phyloP scores from a whole-genome alignment of 345 rosid species.

The Sonneratia alba region DNA sequence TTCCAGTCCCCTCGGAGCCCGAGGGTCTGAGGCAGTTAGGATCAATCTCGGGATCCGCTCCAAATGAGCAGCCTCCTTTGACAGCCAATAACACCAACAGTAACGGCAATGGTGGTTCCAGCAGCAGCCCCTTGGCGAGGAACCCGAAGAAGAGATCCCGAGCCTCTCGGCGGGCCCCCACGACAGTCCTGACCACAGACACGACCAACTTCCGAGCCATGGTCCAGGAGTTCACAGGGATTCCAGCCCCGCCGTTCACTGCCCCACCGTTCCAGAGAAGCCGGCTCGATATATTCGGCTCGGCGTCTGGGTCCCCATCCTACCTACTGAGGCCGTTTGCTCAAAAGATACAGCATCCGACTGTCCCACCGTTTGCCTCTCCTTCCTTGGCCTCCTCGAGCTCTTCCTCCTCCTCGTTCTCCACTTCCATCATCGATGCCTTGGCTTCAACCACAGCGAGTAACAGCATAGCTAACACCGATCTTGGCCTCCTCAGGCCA shows the following conservation, averaged over 20 bases:
- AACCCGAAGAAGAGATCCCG: slow-evolving; percentile 84
- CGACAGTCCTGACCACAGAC: slow-evolving; percentile 83
- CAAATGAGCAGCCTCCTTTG: background rate
- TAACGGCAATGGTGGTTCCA: slow-evolving; percentile 12
- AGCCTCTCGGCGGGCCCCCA: slow-evolving; percentile 90
- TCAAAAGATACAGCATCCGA: slow-evolving; percentile 11
- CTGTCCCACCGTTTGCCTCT: slow-evolving; percentile 18
- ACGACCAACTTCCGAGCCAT: slow-evolving; percentile 88
- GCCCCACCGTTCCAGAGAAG: slow-evolving; percentile 46
- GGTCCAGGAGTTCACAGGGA: slow-evolving; percentile 98
- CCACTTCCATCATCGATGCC: slow-evolving; percentile 27
- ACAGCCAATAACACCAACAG: slow-evolving; percentile 11
- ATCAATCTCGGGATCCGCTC: slow-evolving; percentile 6
- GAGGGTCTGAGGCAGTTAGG: slow-evolving; percentile 7
- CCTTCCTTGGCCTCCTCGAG: slow-evolving; percentile 23
- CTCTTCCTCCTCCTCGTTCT: slow-evolving; percentile 5
- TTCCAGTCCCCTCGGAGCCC: background rate
- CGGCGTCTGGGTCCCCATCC: slow-evolving; percentile 25
- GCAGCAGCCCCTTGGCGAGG: slow-evolving; percentile 19
- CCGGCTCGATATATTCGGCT: slow-evolving; percentile 65
- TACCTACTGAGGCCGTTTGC: slow-evolving; percentile 24
- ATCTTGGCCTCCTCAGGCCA: slow-evolving; percentile 16
- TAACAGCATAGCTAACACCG: slow-evolving; percentile 3
- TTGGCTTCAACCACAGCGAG: slow-evolving; percentile 16
- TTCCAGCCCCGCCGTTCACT: slow-evolving; percentile 79